Percentiles rank a stretch among this genome's conserved stretches.
Evolutionary conservation across 257 asterid species (phyloP).

Genomic region (Solanum virginianum): DNA sequence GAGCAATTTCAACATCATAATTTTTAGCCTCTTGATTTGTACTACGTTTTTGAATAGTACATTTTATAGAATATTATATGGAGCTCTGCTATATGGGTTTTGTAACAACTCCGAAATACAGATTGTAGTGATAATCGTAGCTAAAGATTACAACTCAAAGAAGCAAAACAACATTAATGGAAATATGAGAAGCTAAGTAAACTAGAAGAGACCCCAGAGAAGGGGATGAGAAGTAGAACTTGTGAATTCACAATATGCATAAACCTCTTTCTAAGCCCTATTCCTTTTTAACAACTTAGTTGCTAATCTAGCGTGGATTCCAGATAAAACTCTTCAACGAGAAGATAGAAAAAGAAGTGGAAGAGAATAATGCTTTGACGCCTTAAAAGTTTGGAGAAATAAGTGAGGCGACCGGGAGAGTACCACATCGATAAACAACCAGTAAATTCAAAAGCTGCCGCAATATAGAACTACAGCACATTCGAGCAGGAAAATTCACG

Average conservation of each 20-base stretch:
- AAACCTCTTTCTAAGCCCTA: not conserved
- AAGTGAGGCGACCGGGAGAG: not conserved
- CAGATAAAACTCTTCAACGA: too few species aligned
- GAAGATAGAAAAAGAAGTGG: not conserved
- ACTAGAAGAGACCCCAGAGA: not conserved
- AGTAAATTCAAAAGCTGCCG: not conserved
- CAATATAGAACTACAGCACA: not conserved
- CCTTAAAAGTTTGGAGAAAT: not conserved
- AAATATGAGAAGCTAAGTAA: not conserved
- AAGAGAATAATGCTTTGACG: not conserved
- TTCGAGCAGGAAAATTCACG: fast-evolving
- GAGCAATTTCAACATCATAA: not conserved
- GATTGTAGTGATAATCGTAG: too few species aligned
- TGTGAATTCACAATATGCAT: not conserved
- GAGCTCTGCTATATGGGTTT: not conserved
- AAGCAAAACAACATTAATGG: too few species aligned
- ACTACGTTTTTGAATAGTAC: not conserved
- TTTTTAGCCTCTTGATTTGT: not conserved
- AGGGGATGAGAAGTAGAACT: not conserved
- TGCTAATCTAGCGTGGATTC: too few species aligned
- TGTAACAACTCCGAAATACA: not conserved
- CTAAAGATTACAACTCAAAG: too few species aligned
- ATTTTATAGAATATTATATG: not conserved
- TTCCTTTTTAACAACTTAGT: not conserved
- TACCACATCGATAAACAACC: not conserved